phyloP scores from a whole-genome alignment of 2,329 filamentous ascomycete genomes.

The Colletotrichum spinosum region DNA sequence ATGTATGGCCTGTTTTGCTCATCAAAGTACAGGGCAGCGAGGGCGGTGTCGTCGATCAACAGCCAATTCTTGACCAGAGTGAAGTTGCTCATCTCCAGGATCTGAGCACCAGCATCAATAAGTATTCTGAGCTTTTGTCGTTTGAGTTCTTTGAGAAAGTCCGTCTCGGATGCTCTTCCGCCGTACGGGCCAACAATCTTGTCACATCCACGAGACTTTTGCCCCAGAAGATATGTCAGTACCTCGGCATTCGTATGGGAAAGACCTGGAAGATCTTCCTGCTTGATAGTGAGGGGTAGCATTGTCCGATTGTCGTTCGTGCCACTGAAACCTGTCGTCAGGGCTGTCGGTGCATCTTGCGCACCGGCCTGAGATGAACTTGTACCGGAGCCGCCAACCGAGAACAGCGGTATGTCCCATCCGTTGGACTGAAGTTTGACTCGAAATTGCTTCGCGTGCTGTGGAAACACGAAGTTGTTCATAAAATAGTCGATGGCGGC shows the following conservation, averaged over 20 bases:
- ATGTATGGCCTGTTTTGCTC: constrained; percentile 58
- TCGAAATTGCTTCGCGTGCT: constrained; percentile 72
- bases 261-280: constrained; percentile 68
- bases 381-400: constrained; percentile 11
- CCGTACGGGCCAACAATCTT: constrained; percentile 42
- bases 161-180: constrained; percentile 51
- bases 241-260: constrained; percentile 74
- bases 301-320: constrained; percentile 74
- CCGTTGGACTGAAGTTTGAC: constrained; percentile 73
- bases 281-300: constrained; percentile 70
- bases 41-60: constrained; percentile 52
- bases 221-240: constrained; percentile 65
- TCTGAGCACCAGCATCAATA: constrained; percentile 73
- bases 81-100: constrained; percentile 70
- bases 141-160: constrained; percentile 56
- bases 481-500: constrained; percentile 70
- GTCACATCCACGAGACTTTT: constrained; percentile 61
- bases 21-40: constrained; percentile 67
- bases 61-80: constrained; percentile 64
- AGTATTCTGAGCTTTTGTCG: constrained; percentile 60
- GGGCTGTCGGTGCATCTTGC: constrained; percentile 30
- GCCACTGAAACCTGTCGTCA: constrained; percentile 77
- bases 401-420: constrained; percentile 72
- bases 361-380: no score
- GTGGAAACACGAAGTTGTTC: constrained; percentile 73